Percentiles rank a stretch among this genome's conserved stretches.
Evolutionary conservation across 106 monocot genomes (phyloP).

Genomic region (Iris macrosiphon): DNA sequence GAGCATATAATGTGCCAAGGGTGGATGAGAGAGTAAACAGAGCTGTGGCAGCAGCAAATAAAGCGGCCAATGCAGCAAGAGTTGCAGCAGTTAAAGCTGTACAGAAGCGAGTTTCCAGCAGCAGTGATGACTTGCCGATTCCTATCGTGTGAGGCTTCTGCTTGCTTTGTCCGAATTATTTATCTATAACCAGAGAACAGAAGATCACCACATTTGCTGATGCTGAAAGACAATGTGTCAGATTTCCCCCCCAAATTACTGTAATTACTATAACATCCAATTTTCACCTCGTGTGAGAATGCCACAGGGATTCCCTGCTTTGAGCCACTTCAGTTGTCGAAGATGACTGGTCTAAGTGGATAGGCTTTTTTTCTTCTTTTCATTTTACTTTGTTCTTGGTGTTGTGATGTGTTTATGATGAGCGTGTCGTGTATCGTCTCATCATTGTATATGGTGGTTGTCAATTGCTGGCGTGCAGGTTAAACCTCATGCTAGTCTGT

Average conservation of each 20-base stretch:
- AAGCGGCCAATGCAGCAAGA: conserved; percentile 58
- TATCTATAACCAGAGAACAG: neutral
- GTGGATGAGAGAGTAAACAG: conserved; percentile 81
- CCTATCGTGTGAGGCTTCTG: conserved; percentile 17
- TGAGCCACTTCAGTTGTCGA: conserved; percentile 14
- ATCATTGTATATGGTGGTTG: conserved; percentile 2
- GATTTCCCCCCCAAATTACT: neutral
- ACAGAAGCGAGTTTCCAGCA: conserved; percentile 34
- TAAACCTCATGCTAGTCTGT: conserved; percentile 7
- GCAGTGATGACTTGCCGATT: conserved; percentile 20
- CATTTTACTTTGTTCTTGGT: conserved; percentile 3
- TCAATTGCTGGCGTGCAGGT: neutral
- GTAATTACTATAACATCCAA: neutral
- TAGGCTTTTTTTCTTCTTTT: neutral
- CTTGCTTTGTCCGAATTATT: neutral
- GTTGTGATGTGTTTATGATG: neutral
- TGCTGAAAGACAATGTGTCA: neutral
- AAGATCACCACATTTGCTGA: neutral
- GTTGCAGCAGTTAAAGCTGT: conserved; percentile 76
- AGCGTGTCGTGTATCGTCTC: neutral
- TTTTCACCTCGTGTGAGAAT: conserved; percentile 2
- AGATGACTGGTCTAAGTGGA: neutral
- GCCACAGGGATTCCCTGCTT: neutral
- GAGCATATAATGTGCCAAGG: conserved; percentile 56
- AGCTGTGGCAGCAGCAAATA: conserved; percentile 46